Evolutionary conservation across 805 yeast genomes (phyloP).

Genomic region (Wickerhamomyces kurtzmanii): DNA sequence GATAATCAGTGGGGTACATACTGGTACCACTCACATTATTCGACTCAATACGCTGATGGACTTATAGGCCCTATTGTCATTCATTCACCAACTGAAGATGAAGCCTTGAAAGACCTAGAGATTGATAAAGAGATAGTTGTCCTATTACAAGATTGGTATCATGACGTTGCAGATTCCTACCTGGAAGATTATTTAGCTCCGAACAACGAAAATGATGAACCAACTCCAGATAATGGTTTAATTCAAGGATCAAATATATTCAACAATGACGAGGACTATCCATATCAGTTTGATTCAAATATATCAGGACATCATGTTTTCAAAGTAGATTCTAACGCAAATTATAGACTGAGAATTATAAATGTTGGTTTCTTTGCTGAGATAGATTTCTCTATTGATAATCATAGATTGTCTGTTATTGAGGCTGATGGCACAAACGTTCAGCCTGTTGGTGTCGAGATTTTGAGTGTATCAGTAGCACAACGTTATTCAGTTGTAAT

Average conservation of each 20-base stretch:
- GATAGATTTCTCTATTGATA: slow-evolving; percentile 38
- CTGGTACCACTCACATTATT: slow-evolving; percentile 49
- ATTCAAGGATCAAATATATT: slow-evolving; percentile 28
- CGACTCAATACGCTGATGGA: slow-evolving; percentile 39
- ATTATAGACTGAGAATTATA: slow-evolving; percentile 35
- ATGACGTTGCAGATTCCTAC: slow-evolving; percentile 16
- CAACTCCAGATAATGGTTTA: slow-evolving; percentile 35
- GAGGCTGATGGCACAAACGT: slow-evolving; percentile 46
- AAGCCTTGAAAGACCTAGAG: slow-evolving; percentile 21
- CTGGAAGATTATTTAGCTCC: slow-evolving; percentile 27
- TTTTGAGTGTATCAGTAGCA: slow-evolving; percentile 46
- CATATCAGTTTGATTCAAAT: slow-evolving; percentile 10
- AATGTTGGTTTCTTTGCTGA: slow-evolving; percentile 44
- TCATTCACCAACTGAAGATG: slow-evolving; percentile 24
- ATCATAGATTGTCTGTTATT: slow-evolving; percentile 37
- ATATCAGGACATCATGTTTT: slow-evolving; percentile 12
- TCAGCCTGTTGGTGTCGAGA: slow-evolving; percentile 30
- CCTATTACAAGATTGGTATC: slow-evolving; percentile 41
- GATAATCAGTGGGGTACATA: slow-evolving; percentile 35
- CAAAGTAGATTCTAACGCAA: slow-evolving; percentile 29
- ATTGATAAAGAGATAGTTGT: slow-evolving; percentile 40
- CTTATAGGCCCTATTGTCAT: slow-evolving; percentile 41
- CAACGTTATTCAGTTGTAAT: slow-evolving; percentile 56
- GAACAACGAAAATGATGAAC: slow-evolving; percentile 36
- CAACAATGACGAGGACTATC: slow-evolving; percentile 17